Evolutionary conservation across 495 filamentous ascomycete genomes (phyloP), one percentile per base, ranked within the genome.

Genomic region (Rostrohypoxylon terebratum): DNA sequence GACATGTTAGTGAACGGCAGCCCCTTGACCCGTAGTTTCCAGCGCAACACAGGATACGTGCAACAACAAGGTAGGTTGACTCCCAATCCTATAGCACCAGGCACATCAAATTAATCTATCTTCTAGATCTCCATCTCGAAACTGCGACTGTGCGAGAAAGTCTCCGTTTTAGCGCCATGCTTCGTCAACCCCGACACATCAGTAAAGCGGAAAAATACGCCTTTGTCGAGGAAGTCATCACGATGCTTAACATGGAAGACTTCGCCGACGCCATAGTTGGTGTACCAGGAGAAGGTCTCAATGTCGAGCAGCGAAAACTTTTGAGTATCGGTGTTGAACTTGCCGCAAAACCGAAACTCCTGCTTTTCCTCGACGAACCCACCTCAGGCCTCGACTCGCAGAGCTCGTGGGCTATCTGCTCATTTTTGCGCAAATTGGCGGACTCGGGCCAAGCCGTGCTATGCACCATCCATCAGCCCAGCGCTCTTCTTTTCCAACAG

Each of bases 321-420:
- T 78, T 96, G 21, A 96, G 92, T 7, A 94, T 97, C 72, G 93
- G 92, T 72, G 92, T 96, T 55, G 93, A 97, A 75, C 84, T 97
- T 14, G 93, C 91, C 44, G 93, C 93, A 8, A 96, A 93, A 79
- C 93, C 93, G 20, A 88, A 88, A 20, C 83, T 96, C 3, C 82
- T 96, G 1, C 88, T 97, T 4, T 97, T 96, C 78, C 18, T 65
- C 1, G 62, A 61, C 28, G 55, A 59, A 11, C 55, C 55, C 1
- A 59, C 55, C 4, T 42, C 34, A 3, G 55, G 55, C 14, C 55
- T 59, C 18, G 55, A 59, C 55, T 59, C 55, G 18, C 55, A 59
- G 36, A 59, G 55, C 13, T 59, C 55, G 18, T 59, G 55, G 55
- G 55, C 55, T 11, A 59, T 59, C 21, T 59, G 55, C 55, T 18